phyloP scores from a whole-genome alignment of 352 stramenopile species.

The Globisporangium perplexum region DNA sequence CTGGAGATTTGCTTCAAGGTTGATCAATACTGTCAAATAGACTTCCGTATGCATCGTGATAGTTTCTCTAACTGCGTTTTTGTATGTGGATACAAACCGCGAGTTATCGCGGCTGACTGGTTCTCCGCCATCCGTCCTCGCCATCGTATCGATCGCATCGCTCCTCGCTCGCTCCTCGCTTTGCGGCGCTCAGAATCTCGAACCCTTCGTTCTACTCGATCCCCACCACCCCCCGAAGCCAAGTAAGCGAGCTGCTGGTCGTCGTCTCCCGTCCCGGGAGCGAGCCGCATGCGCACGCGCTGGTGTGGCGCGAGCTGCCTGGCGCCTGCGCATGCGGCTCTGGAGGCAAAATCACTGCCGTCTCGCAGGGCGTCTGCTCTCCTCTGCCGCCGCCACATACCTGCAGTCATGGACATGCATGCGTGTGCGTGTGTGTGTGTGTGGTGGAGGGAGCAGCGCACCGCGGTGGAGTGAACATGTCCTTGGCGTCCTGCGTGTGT shows the following conservation, averaged over 20 bases:
- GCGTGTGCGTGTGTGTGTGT: too few species aligned
- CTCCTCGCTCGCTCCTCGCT: not conserved
- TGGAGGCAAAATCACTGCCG: slow-evolving; percentile 50
- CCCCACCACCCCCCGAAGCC: slow-evolving; percentile 18
- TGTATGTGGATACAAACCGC: not conserved
- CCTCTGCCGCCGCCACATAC: slow-evolving; percentile 10
- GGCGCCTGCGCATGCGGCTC: slow-evolving; percentile 40
- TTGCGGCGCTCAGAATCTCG: slow-evolving; percentile 14
- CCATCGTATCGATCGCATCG: too few species aligned
- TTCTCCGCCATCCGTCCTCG: not conserved
- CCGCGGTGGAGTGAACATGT: slow-evolving; percentile 28
- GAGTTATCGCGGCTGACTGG: not conserved
- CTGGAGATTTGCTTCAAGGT: too few species aligned
- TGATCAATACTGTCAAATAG: too few species aligned
- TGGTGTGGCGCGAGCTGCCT: not conserved
- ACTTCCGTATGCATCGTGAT: too few species aligned
- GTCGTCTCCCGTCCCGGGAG: not conserved
- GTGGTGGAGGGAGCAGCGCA: slow-evolving; percentile 9
- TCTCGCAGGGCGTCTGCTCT: slow-evolving; percentile 12
- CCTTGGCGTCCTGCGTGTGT: slow-evolving; percentile 48
- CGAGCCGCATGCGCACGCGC: slow-evolving; percentile 14
- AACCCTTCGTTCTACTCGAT: slow-evolving; percentile 38
- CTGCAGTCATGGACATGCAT: too few species aligned
- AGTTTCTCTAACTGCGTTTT: too few species aligned
- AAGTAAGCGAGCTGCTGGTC: slow-evolving; percentile 20